These are phyloP conservation scores for Rasamsonia emersonii DNA, from an alignment of 2,329 filamentous ascomycete species.

Conservation along the genomic window DNA sequence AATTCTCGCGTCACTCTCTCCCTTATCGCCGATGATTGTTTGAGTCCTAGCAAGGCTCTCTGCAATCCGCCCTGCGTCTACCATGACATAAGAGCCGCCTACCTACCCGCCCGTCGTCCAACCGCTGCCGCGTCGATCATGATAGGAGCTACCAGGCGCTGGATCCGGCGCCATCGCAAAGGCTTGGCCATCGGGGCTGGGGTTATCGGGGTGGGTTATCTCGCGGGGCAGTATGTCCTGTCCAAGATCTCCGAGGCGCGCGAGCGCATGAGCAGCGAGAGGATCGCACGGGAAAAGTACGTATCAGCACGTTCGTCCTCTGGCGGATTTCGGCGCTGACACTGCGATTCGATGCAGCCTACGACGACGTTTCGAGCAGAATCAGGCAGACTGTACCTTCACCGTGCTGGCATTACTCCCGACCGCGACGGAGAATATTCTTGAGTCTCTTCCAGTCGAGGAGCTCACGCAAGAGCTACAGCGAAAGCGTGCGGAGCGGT, in stretches of 20 bases:
- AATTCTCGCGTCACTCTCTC: too few relatives aligned
- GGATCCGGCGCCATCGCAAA: conserved; percentile 86
- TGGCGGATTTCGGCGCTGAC: conserved; percentile 5
- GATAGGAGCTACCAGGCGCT: conserved; percentile 70
- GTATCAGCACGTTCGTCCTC: conserved; percentile 18
- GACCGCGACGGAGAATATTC: conserved; percentile 80
- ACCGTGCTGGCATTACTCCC: conserved; percentile 93
- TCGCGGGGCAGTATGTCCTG: conserved; percentile 87
- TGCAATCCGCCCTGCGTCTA: too few relatives aligned
- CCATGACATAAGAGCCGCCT: conserved; percentile 7
- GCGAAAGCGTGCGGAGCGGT: conserved; percentile 73
- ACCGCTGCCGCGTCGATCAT: conserved; percentile 31
- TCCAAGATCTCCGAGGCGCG: conserved; percentile 86
- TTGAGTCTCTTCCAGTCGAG: conserved; percentile 83
- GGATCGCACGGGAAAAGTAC: conserved; percentile 94
- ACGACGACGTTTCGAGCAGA: conserved; percentile 93
- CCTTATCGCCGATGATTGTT: too few relatives aligned
- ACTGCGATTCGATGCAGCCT: conserved; percentile 48
- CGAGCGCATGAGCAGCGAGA: conserved; percentile 92
- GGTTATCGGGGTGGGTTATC: conserved; percentile 79
- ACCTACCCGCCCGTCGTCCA: neutral
- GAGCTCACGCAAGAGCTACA: conserved; percentile 89
- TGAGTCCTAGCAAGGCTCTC: too few relatives aligned
- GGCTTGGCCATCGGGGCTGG: conserved; percentile 81
- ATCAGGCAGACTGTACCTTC: conserved; percentile 97